phyloP scores from a whole-genome alignment of 495 filamentous ascomycete species.

The Apiosordaria backusii region DNA sequence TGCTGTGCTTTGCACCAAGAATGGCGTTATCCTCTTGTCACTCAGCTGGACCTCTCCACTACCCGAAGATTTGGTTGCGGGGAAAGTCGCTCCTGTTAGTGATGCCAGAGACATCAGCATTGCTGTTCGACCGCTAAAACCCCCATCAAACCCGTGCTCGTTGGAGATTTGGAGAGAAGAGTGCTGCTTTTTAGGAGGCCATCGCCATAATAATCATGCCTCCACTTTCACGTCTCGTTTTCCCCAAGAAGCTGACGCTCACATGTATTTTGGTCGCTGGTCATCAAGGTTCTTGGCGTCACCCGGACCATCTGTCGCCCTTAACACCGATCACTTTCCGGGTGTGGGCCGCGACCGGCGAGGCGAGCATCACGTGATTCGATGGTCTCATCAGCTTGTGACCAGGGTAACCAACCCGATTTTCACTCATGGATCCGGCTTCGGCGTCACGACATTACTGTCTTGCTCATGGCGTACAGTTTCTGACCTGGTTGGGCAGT shows the following conservation, averaged over 20 bases:
- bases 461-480: too few species aligned
- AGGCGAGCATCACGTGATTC: not conserved
- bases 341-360: slow-evolving; percentile 3
- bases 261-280: not conserved
- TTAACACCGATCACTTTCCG: not conserved
- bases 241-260: not conserved
- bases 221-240: not conserved
- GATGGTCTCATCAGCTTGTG: slow-evolving; percentile 1
- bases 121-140: not conserved
- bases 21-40: slow-evolving; percentile 35
- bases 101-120: not conserved
- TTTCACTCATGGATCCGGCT: not conserved
- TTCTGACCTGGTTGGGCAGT: too few species aligned
- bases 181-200: not conserved
- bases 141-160: not conserved
- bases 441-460: not conserved
- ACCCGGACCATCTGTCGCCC: too few species aligned
- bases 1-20: slow-evolving; percentile 33
- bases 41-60: slow-evolving; percentile 16
- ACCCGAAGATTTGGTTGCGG: slow-evolving; percentile 19
- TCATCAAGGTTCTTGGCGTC: slow-evolving; percentile 10
- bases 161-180: not conserved
- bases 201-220: not conserved
- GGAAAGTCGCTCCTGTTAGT: slow-evolving; percentile 19
- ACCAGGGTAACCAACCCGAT: not conserved